Evolutionary conservation across 768 basidiomycete genomes (phyloP).

Genomic region (Lactarius hatsudake): DNA sequence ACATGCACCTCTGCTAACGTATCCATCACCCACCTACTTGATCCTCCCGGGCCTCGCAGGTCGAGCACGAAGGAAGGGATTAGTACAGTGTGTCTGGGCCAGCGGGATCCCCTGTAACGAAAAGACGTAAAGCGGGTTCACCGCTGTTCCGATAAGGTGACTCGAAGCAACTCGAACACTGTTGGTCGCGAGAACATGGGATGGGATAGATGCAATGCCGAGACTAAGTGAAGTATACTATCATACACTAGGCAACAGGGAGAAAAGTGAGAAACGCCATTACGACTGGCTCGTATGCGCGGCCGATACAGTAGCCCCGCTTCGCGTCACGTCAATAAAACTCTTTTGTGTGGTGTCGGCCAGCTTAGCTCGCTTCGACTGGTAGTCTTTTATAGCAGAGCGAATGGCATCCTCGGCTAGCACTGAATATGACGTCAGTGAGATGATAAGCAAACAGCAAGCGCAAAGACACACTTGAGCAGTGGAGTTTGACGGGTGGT

Average conservation of each 20-base stretch:
- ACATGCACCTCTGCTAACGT: too few species aligned
- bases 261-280: conserved; percentile 11
- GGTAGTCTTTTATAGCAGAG: conserved; percentile 96
- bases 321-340: conserved; percentile 69
- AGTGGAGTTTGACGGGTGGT: conserved; percentile 95
- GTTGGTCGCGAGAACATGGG: not conserved
- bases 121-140: too few species aligned
- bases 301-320: conserved; percentile 47
- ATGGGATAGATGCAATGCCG: not conserved
- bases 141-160: too few species aligned
- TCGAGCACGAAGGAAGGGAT: too few species aligned
- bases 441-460: not conserved
- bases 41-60: too few species aligned
- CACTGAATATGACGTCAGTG: conserved; percentile 49
- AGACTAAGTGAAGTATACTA: conserved; percentile 2
- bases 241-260: conserved; percentile 19
- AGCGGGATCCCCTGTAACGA: too few species aligned
- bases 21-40: too few species aligned
- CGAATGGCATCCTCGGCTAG: conserved; percentile 98
- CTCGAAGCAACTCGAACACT: too few species aligned
- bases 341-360: conserved; percentile 53
- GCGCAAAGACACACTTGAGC: conserved; percentile 65
- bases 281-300: conserved; percentile 44
- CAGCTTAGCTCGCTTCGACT: conserved; percentile 67
- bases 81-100: too few species aligned